A percentile compares a stretch with the other conserved stretches of the same genome.
phyloP scores from a whole-genome alignment of 495 filamentous ascomycete species.

The Penicillium alfredii region DNA sequence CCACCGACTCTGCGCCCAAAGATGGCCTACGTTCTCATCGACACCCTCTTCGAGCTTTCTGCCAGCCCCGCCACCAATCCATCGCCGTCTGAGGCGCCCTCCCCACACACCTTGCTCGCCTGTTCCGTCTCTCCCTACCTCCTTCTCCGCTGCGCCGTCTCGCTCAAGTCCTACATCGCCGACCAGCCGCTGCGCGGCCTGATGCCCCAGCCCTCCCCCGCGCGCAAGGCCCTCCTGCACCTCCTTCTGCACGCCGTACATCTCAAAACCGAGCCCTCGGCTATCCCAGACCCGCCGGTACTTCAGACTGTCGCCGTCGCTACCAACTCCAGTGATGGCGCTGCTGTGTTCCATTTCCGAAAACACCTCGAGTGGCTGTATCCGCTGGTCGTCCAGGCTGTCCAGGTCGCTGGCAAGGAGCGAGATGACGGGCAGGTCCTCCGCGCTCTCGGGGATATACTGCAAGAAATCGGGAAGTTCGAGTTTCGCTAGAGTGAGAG shows the following conservation, averaged over 20 bases:
- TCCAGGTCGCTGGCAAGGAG: slow-evolving; percentile 60
- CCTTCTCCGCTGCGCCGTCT: slow-evolving; percentile 72
- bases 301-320: slow-evolving; percentile 42
- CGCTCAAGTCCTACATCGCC: slow-evolving; percentile 74
- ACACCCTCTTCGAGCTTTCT: slow-evolving; percentile 73
- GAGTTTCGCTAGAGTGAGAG: neutral
- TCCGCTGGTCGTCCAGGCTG: slow-evolving; percentile 66
- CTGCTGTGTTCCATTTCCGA: slow-evolving; percentile 25
- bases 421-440: slow-evolving; percentile 53
- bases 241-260: slow-evolving; percentile 58
- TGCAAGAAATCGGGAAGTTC: slow-evolving; percentile 55
- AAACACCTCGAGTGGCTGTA: slow-evolving; percentile 81
- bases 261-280: slow-evolving; percentile 63
- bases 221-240: slow-evolving; percentile 71
- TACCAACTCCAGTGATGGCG: slow-evolving; percentile 7
- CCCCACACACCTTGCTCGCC: slow-evolving; percentile 55
- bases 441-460: slow-evolving; percentile 59
- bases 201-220: slow-evolving; percentile 84
- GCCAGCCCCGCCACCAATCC: slow-evolving; percentile 29
- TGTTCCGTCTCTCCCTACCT: slow-evolving; percentile 75
- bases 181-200: slow-evolving; percentile 87
- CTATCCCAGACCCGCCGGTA: slow-evolving; percentile 57
- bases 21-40: slow-evolving; percentile 75
- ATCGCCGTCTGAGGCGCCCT: slow-evolving; percentile 3
- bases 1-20: slow-evolving; percentile 55